phyloP scores from a whole-genome alignment of 768 basidiomycete genomes.

The Pseudohyphozyma bogoriensis region DNA sequence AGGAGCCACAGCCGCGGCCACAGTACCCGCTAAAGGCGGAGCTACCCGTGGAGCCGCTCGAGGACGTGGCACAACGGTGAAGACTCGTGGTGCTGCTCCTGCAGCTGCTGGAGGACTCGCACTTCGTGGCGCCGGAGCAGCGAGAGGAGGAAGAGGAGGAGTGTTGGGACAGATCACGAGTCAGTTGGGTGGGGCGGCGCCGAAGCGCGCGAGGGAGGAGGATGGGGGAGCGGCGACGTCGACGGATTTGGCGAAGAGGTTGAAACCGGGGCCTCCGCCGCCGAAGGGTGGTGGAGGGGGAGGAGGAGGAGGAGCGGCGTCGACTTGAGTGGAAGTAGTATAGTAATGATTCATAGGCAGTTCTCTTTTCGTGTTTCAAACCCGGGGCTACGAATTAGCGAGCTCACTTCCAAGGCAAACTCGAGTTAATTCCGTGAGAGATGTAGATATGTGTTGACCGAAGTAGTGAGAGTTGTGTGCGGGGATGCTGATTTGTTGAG shows the following conservation, averaged over 20 bases:
- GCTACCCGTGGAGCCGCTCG: slow-evolving; percentile 26
- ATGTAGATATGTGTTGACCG: too few species aligned
- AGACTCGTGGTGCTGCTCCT: slow-evolving; percentile 32
- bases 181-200: background rate
- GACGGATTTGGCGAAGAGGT: slow-evolving; percentile 5
- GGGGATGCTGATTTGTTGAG: too few species aligned
- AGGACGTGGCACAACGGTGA: slow-evolving; percentile 35
- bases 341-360: too few species aligned
- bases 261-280: background rate
- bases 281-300: background rate
- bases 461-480: too few species aligned
- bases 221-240: slow-evolving; percentile 6
- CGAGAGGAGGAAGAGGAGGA: too few species aligned
- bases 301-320: background rate
- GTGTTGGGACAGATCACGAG: background rate
- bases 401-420: too few species aligned
- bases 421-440: too few species aligned
- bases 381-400: too few species aligned
- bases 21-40: slow-evolving; percentile 17
- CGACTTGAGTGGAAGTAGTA: too few species aligned
- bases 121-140: slow-evolving; percentile 3
- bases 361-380: too few species aligned
- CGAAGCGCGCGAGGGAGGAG: slow-evolving; percentile 27
- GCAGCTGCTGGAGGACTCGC: slow-evolving; percentile 6
- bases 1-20: slow-evolving; percentile 33